A percentile compares a stretch with the other conserved stretches of the same genome.
Evolutionary conservation across 225 moss, liverwort and hornwort species (phyloP).

Genomic region (Bryum argenteum): DNA sequence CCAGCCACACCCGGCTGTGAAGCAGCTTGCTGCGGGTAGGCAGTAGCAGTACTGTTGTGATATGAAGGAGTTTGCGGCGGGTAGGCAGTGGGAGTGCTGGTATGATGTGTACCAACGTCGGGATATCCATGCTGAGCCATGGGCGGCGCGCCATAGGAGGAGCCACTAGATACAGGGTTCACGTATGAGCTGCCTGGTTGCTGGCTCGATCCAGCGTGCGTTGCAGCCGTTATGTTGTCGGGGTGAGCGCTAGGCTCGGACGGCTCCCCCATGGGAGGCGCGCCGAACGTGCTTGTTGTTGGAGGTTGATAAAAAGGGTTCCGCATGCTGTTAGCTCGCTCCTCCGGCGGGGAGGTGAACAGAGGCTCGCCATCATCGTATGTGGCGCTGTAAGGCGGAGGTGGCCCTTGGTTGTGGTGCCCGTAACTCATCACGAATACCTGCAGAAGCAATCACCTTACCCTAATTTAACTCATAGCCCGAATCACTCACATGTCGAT

Average conservation of each 20-base stretch:
- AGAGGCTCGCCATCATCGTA: slow-evolving; percentile 42
- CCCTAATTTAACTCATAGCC: not conserved
- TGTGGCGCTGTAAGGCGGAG: slow-evolving; percentile 33
- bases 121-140: slow-evolving; percentile 37
- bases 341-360: slow-evolving; percentile 42
- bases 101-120: slow-evolving; percentile 14
- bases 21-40: slow-evolving; percentile 38
- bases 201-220: slow-evolving; percentile 28
- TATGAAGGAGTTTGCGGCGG: no score
- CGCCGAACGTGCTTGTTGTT: slow-evolving; percentile 45
- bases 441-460: slow-evolving; percentile 19
- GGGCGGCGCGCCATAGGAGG: slow-evolving; percentile 30
- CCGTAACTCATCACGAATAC: slow-evolving; percentile 42
- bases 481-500: not conserved
- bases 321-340: slow-evolving; percentile 34
- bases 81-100: slow-evolving; percentile 21
- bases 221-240: slow-evolving; percentile 74
- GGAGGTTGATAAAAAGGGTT: slow-evolving; percentile 31
- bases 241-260: slow-evolving; percentile 81
- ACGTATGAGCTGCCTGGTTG: slow-evolving; percentile 26
- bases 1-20: slow-evolving; percentile 47
- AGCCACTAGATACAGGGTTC: slow-evolving; percentile 40
- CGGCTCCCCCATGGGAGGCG: slow-evolving; percentile 85
- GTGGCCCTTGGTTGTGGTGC: slow-evolving; percentile 35
- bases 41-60: no score